phyloP scores from a whole-genome alignment of 2,329 filamentous ascomycete species.

The Pseudopyricularia cyperi region DNA sequence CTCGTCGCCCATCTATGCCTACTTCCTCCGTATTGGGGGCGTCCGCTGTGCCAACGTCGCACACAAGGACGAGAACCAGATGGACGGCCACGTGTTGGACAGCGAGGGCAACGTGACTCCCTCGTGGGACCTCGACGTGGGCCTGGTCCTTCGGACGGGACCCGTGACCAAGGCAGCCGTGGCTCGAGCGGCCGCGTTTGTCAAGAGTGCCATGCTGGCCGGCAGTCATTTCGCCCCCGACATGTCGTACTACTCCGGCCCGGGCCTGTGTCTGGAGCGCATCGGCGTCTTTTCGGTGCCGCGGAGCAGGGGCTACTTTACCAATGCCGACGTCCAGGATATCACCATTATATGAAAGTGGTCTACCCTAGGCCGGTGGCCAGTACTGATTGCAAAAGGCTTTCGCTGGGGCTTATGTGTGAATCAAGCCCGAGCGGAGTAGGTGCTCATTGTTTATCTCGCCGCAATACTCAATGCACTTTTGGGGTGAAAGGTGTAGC shows the following conservation, averaged over 20 bases:
- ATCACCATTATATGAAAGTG: neutral
- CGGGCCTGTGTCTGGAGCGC: neutral
- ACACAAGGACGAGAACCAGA: neutral
- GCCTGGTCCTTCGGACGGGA: neutral
- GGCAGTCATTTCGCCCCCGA: neutral
- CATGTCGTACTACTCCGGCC: neutral
- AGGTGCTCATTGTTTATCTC: too few relatives aligned
- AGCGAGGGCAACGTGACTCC: neutral
- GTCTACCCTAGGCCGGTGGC: neutral
- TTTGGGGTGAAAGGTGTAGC: too few relatives aligned
- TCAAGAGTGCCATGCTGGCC: neutral
- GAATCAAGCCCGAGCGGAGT: too few relatives aligned
- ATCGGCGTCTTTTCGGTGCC: conserved; percentile 1
- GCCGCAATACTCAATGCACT: too few relatives aligned
- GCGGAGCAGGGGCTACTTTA: neutral
- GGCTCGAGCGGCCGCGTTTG: neutral
- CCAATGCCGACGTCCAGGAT: neutral
- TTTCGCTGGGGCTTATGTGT: neutral
- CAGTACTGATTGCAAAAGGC: neutral
- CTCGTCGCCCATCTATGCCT: conserved; percentile 1
- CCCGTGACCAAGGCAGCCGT: neutral
- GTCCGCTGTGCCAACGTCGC: neutral
- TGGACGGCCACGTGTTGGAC: neutral
- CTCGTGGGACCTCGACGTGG: neutral
- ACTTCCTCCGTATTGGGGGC: conserved; percentile 1